These are phyloP conservation scores for Teratosphaeria viscida DNA, from an alignment of 2,329 filamentous ascomycete genomes.

Conservation along the genomic window DNA sequence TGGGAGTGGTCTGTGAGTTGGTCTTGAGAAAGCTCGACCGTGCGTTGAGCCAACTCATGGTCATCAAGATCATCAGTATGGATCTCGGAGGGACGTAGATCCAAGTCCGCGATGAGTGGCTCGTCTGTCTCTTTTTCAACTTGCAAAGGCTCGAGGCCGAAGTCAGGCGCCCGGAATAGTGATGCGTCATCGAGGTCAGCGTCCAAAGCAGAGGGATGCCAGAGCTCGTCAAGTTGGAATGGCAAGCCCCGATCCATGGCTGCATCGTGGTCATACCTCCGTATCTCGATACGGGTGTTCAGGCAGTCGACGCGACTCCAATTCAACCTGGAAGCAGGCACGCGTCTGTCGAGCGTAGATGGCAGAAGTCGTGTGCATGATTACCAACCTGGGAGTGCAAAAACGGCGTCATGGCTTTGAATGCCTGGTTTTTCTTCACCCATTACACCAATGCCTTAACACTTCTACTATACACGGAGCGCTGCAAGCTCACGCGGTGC, in stretches of 20 bases:
- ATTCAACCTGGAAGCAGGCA: not conserved
- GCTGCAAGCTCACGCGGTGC: not conserved
- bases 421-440: not conserved
- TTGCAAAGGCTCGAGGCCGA: not conserved
- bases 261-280: not conserved
- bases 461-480: not conserved
- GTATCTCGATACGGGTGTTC: not conserved
- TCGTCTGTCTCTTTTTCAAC: not conserved
- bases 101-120: slow-evolving; percentile 4
- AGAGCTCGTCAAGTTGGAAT: not conserved
- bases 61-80: slow-evolving; percentile 12
- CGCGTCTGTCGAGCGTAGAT: not conserved
- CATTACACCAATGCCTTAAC: not conserved
- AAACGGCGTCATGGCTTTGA: not conserved
- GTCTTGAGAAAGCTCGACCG: not conserved
- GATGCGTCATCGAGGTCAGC: not conserved
- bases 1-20: not conserved
- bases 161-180: not conserved
- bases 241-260: not conserved
- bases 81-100: slow-evolving; percentile 31
- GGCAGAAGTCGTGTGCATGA: not conserved
- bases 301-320: not conserved
- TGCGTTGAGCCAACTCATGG: not conserved
- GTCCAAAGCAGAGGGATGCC: not conserved
- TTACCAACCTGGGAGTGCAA: not conserved